Conservation (phyloP, 73 alveolate species). For the Diophrys appendiculata region DNA sequence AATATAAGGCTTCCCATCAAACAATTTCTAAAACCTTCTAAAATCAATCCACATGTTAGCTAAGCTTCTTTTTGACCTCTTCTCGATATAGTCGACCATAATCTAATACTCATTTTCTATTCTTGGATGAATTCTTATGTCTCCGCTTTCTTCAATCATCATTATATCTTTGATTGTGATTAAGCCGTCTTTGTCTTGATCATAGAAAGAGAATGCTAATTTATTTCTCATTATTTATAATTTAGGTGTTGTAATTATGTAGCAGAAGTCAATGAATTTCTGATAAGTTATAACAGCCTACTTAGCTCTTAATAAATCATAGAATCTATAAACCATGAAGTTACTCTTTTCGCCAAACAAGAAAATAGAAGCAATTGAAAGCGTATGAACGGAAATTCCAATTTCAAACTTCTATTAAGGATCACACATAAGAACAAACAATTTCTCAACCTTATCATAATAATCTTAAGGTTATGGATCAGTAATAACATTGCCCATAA, state of each 20-base stretch:
- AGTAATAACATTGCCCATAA: background rate
- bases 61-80: background rate
- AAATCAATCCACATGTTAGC: background rate
- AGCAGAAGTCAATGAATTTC: background rate
- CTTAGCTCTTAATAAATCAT: background rate
- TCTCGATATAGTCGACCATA: background rate
- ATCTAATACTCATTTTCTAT: background rate
- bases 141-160: background rate
- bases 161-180: background rate
- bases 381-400: background rate
- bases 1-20: background rate
- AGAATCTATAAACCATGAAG: background rate
- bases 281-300: background rate
- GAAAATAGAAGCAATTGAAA: background rate
- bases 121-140: no score
- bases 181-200: background rate
- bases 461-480: background rate
- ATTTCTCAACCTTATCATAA: background rate
- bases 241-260: background rate
- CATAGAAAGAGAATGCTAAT: background rate
- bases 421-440: background rate
- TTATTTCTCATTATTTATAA: background rate
- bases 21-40: background rate
- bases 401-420: background rate
- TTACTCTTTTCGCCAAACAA: background rate